Base-by-base conservation (phyloP, 495 filamentous ascomycete species). In the Lepidopterella palustris region DNA sequence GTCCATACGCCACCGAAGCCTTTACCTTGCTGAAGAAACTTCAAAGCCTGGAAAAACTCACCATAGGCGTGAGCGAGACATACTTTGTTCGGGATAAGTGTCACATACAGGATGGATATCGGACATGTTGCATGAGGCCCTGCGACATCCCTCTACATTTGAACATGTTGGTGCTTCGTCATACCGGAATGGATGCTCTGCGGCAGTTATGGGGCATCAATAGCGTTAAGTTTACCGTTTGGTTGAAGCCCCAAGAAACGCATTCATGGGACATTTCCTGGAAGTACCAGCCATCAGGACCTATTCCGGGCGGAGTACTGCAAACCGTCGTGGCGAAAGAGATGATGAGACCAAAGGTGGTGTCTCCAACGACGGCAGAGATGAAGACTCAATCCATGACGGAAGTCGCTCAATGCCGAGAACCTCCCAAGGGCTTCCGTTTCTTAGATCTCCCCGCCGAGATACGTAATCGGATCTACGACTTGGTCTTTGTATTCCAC, bases 301-400 rank as follows among this genome's bases (percentile, higher is more conserved):
- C 60, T 2, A 59, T 63, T 24, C 60, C 54, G 3, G 55, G 48
- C 10, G 60, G 60, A 3, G 29, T 63, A 15, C 50, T 63, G 0
- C 47, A 59, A 27, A 63, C 48, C 11, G 26, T 59, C 11, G 60
- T 63, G 23, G 60, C 60, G 15, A 55, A 55, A 35, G 60, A 58
- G 21, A 63, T 63, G 32, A 63, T 63, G 60, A 4, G 31, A 40
- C 54, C 49, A 35, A 35, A 15, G 15, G 31, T 35, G 6, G 31
- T 6, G n/a, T n/a, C n/a, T 35, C 15, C 31, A 35, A 35, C 31
- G 31, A 35, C 6, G 31, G 31, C 31, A 35, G 31, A n/a, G n/a
- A n/a, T n/a, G n/a, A n/a, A n/a, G n/a, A 35, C 31, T 6, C 31
- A 35, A 15, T 6, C 6, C 31, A 6, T 6, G 31, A 6, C 6